phyloP scores from a whole-genome alignment of 148 eudicot species.

The Rhododendron henanense region DNA sequence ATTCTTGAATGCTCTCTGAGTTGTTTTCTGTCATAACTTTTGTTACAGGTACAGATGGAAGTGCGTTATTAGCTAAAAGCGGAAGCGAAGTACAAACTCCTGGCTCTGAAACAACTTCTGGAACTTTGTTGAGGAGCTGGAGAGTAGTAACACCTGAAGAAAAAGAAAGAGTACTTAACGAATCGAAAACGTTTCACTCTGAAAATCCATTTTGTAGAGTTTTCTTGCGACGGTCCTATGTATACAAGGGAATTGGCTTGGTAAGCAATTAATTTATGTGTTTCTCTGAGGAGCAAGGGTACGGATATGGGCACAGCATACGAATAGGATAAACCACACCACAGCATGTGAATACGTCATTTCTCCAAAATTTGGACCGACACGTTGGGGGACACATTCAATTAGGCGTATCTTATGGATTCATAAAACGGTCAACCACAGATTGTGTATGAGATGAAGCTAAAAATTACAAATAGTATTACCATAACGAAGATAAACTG shows the following conservation, averaged over 20 bases:
- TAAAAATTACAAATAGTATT: background rate
- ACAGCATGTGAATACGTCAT: background rate
- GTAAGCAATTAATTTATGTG: conserved; percentile 10
- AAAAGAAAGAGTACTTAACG: conserved; percentile 24
- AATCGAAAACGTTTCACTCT: conserved; percentile 16
- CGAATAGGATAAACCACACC: background rate
- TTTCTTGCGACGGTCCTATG: conserved; percentile 24
- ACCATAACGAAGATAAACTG: background rate
- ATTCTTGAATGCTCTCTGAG: background rate
- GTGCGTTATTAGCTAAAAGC: conserved; percentile 8
- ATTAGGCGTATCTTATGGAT: background rate
- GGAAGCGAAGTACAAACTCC: conserved; percentile 11
- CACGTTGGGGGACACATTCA: background rate
- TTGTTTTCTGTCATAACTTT: background rate
- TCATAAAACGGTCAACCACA: background rate
- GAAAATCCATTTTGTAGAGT: conserved; percentile 24
- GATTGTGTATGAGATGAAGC: background rate
- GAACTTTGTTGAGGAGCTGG: conserved; percentile 16
- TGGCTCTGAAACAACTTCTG: background rate
- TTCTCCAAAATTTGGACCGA: background rate
- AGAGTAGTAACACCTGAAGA: conserved; percentile 23
- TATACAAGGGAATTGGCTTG: conserved; percentile 25
- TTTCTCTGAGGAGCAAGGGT: background rate
- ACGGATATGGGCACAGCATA: background rate
- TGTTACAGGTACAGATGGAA: background rate